Evolutionary conservation across 192 early-diverging fungal genomes (phyloP), one percentile per base, ranked within the genome.

Genomic region (Dispira simplex): DNA sequence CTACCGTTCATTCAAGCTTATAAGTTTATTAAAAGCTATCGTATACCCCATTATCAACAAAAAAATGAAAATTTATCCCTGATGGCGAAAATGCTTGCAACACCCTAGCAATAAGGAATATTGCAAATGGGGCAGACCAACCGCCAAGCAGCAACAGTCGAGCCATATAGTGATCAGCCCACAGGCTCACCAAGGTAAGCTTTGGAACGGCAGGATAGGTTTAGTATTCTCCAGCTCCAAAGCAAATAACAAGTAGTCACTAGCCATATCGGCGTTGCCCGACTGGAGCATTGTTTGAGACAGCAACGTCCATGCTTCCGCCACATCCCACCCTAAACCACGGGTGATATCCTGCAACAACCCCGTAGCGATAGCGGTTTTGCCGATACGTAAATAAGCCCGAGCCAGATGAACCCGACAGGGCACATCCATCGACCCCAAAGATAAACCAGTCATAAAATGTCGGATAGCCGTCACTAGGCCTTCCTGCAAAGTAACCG

Each of bases 161-260:
- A 51, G n/a, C 8, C 49, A 18, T 8, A 51, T 23, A 51, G n/a
- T 1, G 3, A 51, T 23, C 4, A 1, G n/a, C 16, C 8, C n/a
- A 8, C 8, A 51, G 23, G 8, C 11, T 46, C 62, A 75, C 52
- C 74, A 65, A 23, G 76, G 71, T 26, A 85, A 62, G 11, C 73
- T 51, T 12, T 63, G 66, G 59, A 81, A 80, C 2, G 75, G 60
- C 4, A 73, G 73, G n/a, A 79, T 73, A 16, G 81, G 81, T 13
- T 72, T 68, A 6, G 81, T 73, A 3, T 63, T 67, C 57, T 82
- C 80, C 8, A 85, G 67, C 53, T 82, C 77, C 11, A 83, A 65
- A 25, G 83, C 83, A 63, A 78, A 83, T 73, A 78, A 76, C 26
- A 85, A 70, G 63, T 78, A 82, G 26, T 79, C 76, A 44, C 82